Conservation (phyloP, 2,329 filamentous ascomycete genomes). For the Xylariaceae sp. region DNA sequence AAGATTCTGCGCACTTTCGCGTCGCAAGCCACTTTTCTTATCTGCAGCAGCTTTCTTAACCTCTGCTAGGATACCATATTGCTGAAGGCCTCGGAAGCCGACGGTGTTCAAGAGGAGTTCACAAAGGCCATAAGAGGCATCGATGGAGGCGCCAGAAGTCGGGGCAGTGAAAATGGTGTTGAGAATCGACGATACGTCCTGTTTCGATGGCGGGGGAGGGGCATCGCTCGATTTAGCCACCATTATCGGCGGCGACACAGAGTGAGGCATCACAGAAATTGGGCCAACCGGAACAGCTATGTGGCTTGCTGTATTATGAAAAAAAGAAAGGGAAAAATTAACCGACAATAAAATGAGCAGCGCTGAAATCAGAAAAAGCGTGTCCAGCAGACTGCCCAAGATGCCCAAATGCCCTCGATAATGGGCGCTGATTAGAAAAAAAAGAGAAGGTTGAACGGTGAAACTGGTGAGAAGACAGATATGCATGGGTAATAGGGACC, state of each 20-base stretch:
- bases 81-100: slow-evolving; percentile 54
- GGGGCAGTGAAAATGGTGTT: slow-evolving; percentile 69
- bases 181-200: slow-evolving; percentile 67
- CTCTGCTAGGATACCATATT: slow-evolving; percentile 59
- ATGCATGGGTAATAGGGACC: slow-evolving; percentile 9
- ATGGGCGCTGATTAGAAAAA: slow-evolving; percentile 15
- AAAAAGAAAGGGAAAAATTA: neutral
- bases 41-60: slow-evolving; percentile 77
- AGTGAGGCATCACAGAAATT: slow-evolving; percentile 48
- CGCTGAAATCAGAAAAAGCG: slow-evolving; percentile 1
- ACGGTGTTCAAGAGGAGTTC: slow-evolving; percentile 58
- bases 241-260: slow-evolving; percentile 52
- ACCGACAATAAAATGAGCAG: slow-evolving; percentile 3
- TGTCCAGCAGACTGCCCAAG: slow-evolving; percentile 19
- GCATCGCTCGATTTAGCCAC: slow-evolving; percentile 47
- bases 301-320: neutral
- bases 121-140: slow-evolving; percentile 64
- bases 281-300: neutral
- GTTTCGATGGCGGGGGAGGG: slow-evolving; percentile 62
- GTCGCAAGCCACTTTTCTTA: slow-evolving; percentile 86
- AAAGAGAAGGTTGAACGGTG: slow-evolving; percentile 12
- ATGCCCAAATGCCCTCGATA: slow-evolving; percentile 18
- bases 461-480: slow-evolving; percentile 22
- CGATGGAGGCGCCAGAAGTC: slow-evolving; percentile 69
- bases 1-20: slow-evolving; percentile 94